Percentiles rank a stretch among this genome's conserved stretches.
phyloP scores from a whole-genome alignment of 2,329 filamentous ascomycete species.

The Fusarium verrucosum region DNA sequence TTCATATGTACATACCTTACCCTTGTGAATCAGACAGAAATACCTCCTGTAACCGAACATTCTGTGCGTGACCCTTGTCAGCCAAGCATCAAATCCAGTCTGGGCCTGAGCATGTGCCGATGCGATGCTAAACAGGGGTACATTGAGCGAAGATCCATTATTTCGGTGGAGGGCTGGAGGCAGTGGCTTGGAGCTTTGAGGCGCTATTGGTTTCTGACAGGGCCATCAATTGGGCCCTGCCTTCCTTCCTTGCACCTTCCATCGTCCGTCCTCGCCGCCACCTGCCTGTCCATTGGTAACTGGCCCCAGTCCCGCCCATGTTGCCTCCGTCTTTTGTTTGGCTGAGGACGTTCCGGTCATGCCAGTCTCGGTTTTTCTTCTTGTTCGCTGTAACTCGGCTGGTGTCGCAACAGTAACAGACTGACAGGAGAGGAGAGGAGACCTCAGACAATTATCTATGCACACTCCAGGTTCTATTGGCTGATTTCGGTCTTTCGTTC shows the following conservation, averaged over 20 bases:
- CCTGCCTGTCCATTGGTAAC: conserved; percentile 6
- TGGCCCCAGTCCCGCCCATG: conserved; percentile 18
- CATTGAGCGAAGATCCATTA: conserved; percentile 35
- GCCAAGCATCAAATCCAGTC: conserved; percentile 10
- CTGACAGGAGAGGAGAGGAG: background rate
- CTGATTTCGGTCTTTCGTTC: background rate
- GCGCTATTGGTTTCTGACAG: conserved; percentile 19
- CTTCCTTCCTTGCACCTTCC: conserved; percentile 21
- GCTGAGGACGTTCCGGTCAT: conserved; percentile 9
- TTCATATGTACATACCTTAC: too few species aligned
- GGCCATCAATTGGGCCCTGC: background rate
- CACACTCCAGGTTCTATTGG: background rate
- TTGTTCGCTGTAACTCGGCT: conserved; percentile 6
- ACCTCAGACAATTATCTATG: background rate
- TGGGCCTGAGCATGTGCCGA: conserved; percentile 21
- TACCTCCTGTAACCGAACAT: conserved; percentile 5
- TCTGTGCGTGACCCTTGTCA: conserved; percentile 10
- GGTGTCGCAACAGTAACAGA: conserved; percentile 3
- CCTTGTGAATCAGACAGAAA: background rate
- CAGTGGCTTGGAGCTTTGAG: background rate
- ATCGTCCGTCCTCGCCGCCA: conserved; percentile 29
- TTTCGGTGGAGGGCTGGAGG: conserved; percentile 15
- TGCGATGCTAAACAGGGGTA: conserved; percentile 4
- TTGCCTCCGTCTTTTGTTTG: conserved; percentile 12
- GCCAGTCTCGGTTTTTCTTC: conserved; percentile 16